Evolutionary conservation across 768 basidiomycete species (phyloP), one percentile per base, ranked within the genome.

Genomic region (Termitomyces sp.): DNA sequence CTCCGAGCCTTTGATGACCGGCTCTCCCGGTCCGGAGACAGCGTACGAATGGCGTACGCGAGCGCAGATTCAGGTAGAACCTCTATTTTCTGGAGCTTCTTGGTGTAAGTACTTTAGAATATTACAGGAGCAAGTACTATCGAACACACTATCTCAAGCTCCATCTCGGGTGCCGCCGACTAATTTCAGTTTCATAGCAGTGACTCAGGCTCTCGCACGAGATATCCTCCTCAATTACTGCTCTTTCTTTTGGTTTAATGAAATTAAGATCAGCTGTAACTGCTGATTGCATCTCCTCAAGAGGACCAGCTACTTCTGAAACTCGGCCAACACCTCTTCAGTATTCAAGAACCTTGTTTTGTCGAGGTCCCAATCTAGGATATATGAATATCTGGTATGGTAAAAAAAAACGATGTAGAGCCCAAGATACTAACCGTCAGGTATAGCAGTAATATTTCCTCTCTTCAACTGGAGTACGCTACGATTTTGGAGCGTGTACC

Each of bases 371-470:
- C 40, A 55, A 13, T 32, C 54, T 55, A 24, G 11, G 7, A 15
- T 4, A n/a, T 20, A 32, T 32, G 11, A 18, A 38, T n/a, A 28
- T 13, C 11, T 18, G 9, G 8, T n/a, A 7, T 1, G 24, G 22
- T 18, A 4, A 4, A 36, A 46, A 35, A 20, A 20, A 15, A 24
- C 9, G n/a, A 18, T 4, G 28, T 46, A 55, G 55, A 46, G 63
- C 77, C 28, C 59, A 85, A 13, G 11, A 18, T 1, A 28, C 54
- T 32, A 18, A 55, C 86, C 76, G 62, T 87, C 86, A 0, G 78
- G 71, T 57, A 87, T 82, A 55, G 75, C 68, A 0, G 84, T 87
- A 36, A 86, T 74, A 58, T 86, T 87, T 61, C 79, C 69, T 32
- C 83, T 73, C 69, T 77, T 71, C 6, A 85, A 73, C 63, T 86